Conservation (phyloP, 352 stramenopile genomes). For the Saprolegnia parasitica region DNA sequence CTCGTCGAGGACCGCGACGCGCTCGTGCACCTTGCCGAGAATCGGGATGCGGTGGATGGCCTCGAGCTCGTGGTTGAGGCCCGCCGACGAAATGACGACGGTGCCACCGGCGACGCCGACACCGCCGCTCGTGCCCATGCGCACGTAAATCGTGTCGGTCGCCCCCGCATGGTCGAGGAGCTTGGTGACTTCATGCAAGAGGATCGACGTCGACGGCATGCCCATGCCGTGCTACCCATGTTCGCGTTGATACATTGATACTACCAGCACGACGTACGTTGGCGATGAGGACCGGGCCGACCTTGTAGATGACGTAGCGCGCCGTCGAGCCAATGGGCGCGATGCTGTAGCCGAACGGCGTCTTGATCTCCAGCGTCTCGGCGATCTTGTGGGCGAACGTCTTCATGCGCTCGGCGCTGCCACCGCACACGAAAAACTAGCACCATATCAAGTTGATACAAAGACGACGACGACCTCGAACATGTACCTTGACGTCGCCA, state of each 20-base stretch:
- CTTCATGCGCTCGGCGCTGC: conserved; percentile 70
- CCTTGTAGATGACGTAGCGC: conserved; percentile 78
- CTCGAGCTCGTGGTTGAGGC: conserved; percentile 73
- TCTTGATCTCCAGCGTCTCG: conserved; percentile 44
- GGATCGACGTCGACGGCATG: conserved; percentile 69
- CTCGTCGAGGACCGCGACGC: conserved; percentile 49
- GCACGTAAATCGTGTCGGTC: conserved; percentile 55
- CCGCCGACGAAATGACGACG: conserved; percentile 74
- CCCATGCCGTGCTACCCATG: conserved; percentile 65
- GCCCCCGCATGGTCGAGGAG: conserved; percentile 68
- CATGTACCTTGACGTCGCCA: conserved; percentile 34
- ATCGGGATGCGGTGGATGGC: conserved; percentile 58
- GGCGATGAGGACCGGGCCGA: conserved; percentile 66
- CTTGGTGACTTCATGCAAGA: conserved; percentile 81
- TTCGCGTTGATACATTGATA: background rate
- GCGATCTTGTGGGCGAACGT: conserved; percentile 57
- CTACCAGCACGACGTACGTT: conserved; percentile 35
- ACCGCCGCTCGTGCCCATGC: conserved; percentile 76
- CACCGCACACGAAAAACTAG: conserved; percentile 74
- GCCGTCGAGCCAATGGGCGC: conserved; percentile 59
- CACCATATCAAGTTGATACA: conserved; percentile 28
- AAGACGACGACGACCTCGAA: background rate
- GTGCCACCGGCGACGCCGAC: conserved; percentile 68
- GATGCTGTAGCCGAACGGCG: conserved; percentile 61
- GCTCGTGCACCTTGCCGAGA: conserved; percentile 47